Evolutionary conservation across 805 yeast genomes (phyloP).

Genomic region (Metschnikowia santaceciliae): DNA sequence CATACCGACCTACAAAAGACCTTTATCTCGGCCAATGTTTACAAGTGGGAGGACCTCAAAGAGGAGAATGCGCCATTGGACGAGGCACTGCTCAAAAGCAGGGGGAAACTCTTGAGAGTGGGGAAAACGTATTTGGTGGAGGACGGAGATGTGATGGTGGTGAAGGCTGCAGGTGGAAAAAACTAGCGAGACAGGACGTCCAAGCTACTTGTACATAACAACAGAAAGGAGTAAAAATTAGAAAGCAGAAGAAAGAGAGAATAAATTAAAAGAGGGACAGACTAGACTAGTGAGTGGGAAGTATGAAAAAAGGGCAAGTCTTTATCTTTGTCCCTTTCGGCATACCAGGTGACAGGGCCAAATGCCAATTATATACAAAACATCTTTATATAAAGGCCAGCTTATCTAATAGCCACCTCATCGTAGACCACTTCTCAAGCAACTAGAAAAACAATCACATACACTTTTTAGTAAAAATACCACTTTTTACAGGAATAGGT

Average conservation of each 20-base stretch:
- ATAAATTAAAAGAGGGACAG: not conserved
- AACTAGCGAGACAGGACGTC: not conserved
- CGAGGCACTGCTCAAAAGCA: slow-evolving; percentile 47
- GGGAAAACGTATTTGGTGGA: slow-evolving; percentile 79
- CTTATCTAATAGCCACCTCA: no score
- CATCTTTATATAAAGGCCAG: no score
- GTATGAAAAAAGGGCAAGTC: no score
- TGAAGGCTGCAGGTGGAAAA: slow-evolving; percentile 38
- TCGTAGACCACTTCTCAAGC: no score
- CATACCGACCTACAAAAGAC: slow-evolving; percentile 95
- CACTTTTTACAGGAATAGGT: no score
- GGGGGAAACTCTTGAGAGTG: slow-evolving; percentile 57
- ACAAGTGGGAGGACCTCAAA: slow-evolving; percentile 71
- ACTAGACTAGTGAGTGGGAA: no score
- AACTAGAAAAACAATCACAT: no score
- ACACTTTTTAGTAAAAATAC: no score
- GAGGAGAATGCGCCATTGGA: slow-evolving; percentile 41
- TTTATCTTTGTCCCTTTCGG: no score
- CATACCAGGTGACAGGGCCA: no score
- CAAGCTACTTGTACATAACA: not conserved
- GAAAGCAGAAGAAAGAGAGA: not conserved
- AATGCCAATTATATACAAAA: no score
- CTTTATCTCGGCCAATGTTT: slow-evolving; percentile 89
- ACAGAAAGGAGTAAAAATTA: not conserved
- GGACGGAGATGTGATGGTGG: slow-evolving; percentile 77